Evolutionary conservation across 2,329 filamentous ascomycete genomes (phyloP).

Genomic region (Aspergillus arachidicola): DNA sequence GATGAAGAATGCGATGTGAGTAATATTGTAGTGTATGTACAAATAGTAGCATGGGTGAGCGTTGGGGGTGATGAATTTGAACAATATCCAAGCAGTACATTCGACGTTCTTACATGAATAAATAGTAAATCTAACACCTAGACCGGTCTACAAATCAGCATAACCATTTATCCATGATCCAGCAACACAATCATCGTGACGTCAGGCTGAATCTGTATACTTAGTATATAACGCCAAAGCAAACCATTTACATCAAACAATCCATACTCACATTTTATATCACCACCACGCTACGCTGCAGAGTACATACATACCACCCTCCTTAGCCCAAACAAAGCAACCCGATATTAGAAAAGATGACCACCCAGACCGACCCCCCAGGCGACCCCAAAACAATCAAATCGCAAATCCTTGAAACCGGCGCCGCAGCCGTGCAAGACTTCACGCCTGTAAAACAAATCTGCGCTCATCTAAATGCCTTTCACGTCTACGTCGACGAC

Average conservation of each 20-base stretch:
- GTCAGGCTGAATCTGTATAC: constrained; percentile 25
- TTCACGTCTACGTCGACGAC: constrained; percentile 79
- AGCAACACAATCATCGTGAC: constrained; percentile 30
- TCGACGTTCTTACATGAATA: neutral
- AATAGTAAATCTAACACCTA: neutral
- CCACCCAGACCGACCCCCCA: constrained; percentile 21
- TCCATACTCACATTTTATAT: too few relatives aligned
- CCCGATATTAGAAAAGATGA: too few relatives aligned
- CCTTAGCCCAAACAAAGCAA: too few relatives aligned
- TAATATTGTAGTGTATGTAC: neutral
- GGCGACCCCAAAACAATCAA: constrained; percentile 38
- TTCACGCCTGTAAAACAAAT: constrained; percentile 74
- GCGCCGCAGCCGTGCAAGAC: constrained; percentile 41
- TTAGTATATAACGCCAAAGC: neutral
- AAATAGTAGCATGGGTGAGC: neutral
- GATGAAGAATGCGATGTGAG: constrained; percentile 69
- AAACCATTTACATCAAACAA: too few relatives aligned
- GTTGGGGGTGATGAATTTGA: neutral
- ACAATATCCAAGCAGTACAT: neutral
- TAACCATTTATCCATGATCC: neutral
- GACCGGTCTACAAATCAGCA: neutral
- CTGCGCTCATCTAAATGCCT: constrained; percentile 84
- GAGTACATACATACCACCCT: too few relatives aligned
- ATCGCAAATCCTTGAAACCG: constrained; percentile 42
- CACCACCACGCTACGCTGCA: too few relatives aligned